Evolutionary conservation across 176 grass and related monocot genomes (phyloP), one percentile per base, ranked within the genome.

Genomic region (Panicum miliaceum): DNA sequence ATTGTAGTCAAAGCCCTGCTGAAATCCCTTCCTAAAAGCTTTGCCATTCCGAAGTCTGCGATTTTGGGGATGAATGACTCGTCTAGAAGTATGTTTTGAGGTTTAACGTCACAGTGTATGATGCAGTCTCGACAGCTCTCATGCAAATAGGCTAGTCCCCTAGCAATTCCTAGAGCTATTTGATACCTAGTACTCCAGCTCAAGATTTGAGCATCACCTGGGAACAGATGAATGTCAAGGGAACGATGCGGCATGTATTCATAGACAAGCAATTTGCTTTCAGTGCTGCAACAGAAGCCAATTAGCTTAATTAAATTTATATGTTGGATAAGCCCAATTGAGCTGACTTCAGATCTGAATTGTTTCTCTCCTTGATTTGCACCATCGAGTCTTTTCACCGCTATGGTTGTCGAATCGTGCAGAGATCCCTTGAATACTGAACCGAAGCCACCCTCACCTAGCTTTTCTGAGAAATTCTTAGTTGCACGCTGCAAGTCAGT

Each of bases 111-210:
- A 36, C 86, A 88, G 25, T 83, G 80, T 71, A 88, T 88, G 23
- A 88, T 88, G 23, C 64, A 77, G 20, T 83, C 64, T 52, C 29
- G 79, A 23, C 93, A 95, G 8, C 84, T 79, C 53, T 89, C 86
- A 14, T 95, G 90, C 35, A 95, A 75, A 65, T 95, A 92, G 11
- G 64, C 57, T 64, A 95, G 68, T 3, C 93, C 93, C 71, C 90
- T 80, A 2, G 82, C 86, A 59, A 85, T 73, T 74, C 93, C 93
- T 0, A 89, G 27, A 16, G 90, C 82, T 61, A 89, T 86, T 68
- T 84, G 68, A 3, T 90, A 92, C 11, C 93, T 89, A 3, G 23
- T 57, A 29, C 62, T 81, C 93, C 93, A 95, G 12, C 46, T 38
- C 23, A 88, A 60, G 3, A 7, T 8, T 10, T 8, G 12, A 5